Evolutionary conservation across 441 rosid species (phyloP).

Genomic region (Adansonia grandidieri): DNA sequence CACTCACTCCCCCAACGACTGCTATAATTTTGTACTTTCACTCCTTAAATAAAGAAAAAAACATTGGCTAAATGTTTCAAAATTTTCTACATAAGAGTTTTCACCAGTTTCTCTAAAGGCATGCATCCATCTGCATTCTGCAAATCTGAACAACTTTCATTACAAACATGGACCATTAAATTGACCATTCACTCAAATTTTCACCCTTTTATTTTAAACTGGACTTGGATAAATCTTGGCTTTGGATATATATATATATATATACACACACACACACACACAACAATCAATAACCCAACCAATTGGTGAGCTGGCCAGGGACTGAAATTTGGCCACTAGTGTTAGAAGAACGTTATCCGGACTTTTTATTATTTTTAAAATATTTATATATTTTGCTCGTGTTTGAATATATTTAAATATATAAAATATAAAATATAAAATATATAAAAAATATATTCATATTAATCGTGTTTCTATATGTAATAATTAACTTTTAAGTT

Average conservation of each 20-base stretch:
- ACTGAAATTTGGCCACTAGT: not conserved
- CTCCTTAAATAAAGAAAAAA: constrained; percentile 37
- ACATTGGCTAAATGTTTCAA: constrained; percentile 43
- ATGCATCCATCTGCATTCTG: not conserved
- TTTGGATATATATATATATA: not conserved
- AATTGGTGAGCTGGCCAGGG: not conserved
- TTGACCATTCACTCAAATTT: constrained; percentile 19
- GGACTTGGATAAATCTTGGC: not conserved
- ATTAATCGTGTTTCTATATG: not conserved
- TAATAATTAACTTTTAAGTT: not conserved
- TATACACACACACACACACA: too few species aligned
- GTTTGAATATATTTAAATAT: too few species aligned
- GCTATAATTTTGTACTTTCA: constrained; percentile 48
- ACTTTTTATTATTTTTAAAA: too few species aligned
- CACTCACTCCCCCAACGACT: constrained; percentile 54
- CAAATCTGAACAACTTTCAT: not conserved
- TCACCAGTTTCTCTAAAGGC: constrained; percentile 12
- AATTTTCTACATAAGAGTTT: constrained; percentile 14
- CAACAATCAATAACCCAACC: not conserved
- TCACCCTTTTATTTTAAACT: not conserved
- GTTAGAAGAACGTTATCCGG: not conserved
- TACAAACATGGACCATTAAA: constrained; percentile 8
- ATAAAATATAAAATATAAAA: too few species aligned
- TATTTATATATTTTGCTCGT: too few species aligned
- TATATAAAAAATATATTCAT: too few species aligned